Percentiles rank a stretch among this genome's conserved stretches.
These are phyloP conservation scores for Xylaria grammica DNA, from an alignment of 495 filamentous ascomycete species.

Conservation along the genomic window DNA sequence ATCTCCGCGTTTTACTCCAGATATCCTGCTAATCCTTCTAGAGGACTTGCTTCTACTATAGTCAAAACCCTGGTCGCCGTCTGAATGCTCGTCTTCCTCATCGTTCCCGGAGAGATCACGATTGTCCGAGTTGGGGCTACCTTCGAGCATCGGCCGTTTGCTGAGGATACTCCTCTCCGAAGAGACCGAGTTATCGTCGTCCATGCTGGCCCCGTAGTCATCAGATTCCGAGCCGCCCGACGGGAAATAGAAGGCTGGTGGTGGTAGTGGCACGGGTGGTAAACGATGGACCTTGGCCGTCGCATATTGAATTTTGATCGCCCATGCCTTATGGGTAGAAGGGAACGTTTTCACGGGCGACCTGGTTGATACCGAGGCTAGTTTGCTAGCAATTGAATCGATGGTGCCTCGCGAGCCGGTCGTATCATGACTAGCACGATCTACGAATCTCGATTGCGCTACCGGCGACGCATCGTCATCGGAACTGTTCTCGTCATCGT, in stretches of 20 bases:
- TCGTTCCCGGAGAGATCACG: conserved; percentile 36
- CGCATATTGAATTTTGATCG: conserved; percentile 44
- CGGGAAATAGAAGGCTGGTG: conserved; percentile 47
- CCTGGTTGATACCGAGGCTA: conserved; percentile 45
- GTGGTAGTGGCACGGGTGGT: conserved; percentile 49
- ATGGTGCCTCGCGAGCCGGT: conserved; percentile 29
- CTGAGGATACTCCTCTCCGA: conserved; percentile 38
- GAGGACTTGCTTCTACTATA: conserved; percentile 28
- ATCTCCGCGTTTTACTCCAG: conserved; percentile 14
- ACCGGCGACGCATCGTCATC: conserved; percentile 7
- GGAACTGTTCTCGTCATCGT: conserved; percentile 6
- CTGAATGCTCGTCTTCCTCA: conserved; percentile 40
- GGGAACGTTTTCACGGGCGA: conserved; percentile 28
- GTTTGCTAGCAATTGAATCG: conserved; percentile 41
- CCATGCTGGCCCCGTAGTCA: conserved; percentile 32
- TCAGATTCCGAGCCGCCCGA: conserved; percentile 41
- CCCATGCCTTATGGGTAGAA: neutral
- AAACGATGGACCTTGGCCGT: conserved; percentile 35
- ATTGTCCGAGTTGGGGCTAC: conserved; percentile 31
- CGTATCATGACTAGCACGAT: conserved; percentile 24
- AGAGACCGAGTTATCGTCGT: conserved; percentile 31
- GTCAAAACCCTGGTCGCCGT: conserved; percentile 31
- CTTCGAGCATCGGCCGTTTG: conserved; percentile 33
- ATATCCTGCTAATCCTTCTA: conserved; percentile 18
- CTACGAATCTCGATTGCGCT: conserved; percentile 7